phyloP scores from a whole-genome alignment of 208 protist species.

The Acanthamoeba castellanii region DNA sequence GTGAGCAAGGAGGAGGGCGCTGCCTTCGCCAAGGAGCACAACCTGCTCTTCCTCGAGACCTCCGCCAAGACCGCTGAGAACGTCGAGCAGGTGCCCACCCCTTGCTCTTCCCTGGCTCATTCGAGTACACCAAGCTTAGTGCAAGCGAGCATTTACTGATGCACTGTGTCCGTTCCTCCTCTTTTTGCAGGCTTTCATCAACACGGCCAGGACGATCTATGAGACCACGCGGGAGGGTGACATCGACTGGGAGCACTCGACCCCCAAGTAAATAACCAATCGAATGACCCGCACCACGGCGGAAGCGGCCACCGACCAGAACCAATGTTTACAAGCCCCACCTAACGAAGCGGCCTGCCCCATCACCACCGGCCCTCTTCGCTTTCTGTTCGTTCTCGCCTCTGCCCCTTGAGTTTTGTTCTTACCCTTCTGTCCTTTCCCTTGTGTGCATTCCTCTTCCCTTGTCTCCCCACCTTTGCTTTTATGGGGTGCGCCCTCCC shows the following conservation, averaged over 20 bases:
- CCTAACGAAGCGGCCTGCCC: too few species aligned
- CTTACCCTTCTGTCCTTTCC: too few species aligned
- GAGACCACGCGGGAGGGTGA: slow-evolving; percentile 95
- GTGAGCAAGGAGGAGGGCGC: slow-evolving; percentile 96
- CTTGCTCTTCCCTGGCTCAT: too few species aligned
- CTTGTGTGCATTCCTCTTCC: too few species aligned
- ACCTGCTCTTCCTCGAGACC: slow-evolving; percentile 98
- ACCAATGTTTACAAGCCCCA: too few species aligned
- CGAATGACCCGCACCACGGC: too few species aligned
- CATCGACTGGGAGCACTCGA: slow-evolving; percentile 50
- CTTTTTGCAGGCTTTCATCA: slow-evolving; percentile 93
- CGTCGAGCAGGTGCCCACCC: slow-evolving; percentile 88
- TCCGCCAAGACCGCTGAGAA: slow-evolving; percentile 95
- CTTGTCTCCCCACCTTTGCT: too few species aligned
- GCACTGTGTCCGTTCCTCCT: not conserved
- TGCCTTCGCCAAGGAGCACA: slow-evolving; percentile 96
- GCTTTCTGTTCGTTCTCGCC: too few species aligned
- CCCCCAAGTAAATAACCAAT: not conserved
- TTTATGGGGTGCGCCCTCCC: too few species aligned
- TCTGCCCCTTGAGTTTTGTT: too few species aligned
- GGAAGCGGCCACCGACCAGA: too few species aligned
- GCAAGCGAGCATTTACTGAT: not conserved
- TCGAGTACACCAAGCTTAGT: not conserved
- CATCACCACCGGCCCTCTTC: too few species aligned
- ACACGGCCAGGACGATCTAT: slow-evolving; percentile 96